Evolutionary conservation across 306 rosid genomes (phyloP).

Genomic region (Inga laurina): DNA sequence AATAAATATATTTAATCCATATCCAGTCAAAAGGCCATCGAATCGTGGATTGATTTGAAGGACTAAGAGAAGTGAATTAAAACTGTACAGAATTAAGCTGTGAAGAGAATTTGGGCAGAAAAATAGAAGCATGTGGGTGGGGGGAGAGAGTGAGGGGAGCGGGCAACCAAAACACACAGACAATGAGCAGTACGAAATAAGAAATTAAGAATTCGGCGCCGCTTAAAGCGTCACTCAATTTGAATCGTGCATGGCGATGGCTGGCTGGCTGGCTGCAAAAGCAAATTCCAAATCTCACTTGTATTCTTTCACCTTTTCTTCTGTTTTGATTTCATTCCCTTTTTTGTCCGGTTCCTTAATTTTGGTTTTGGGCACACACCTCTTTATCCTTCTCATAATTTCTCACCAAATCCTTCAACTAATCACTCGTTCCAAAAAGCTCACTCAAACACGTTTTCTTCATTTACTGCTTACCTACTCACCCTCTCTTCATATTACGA

Average conservation of each 20-base stretch:
- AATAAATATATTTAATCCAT: no score
- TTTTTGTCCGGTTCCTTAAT: background rate
- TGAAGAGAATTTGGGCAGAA: background rate
- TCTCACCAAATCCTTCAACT: background rate
- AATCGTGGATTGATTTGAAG: no score
- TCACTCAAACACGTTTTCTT: background rate
- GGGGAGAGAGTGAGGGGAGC: background rate
- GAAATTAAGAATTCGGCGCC: background rate
- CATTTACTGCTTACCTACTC: background rate
- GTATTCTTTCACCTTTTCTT: background rate
- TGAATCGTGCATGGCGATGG: background rate
- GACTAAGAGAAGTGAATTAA: no score
- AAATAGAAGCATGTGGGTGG: background rate
- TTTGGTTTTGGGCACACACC: background rate
- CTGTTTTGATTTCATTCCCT: no score
- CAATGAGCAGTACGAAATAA: background rate
- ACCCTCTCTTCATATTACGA: background rate
- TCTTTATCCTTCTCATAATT: background rate
- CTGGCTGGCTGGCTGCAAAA: background rate
- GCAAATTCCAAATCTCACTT: background rate
- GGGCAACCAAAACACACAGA: background rate
- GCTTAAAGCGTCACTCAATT: background rate
- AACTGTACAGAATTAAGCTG: no score
- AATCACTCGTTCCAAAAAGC: background rate
- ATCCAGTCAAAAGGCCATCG: no score